Percentiles rank a stretch among this genome's conserved stretches.
Conservation (phyloP, 148 eudicot genomes). For the Dianthus caryophyllus region DNA sequence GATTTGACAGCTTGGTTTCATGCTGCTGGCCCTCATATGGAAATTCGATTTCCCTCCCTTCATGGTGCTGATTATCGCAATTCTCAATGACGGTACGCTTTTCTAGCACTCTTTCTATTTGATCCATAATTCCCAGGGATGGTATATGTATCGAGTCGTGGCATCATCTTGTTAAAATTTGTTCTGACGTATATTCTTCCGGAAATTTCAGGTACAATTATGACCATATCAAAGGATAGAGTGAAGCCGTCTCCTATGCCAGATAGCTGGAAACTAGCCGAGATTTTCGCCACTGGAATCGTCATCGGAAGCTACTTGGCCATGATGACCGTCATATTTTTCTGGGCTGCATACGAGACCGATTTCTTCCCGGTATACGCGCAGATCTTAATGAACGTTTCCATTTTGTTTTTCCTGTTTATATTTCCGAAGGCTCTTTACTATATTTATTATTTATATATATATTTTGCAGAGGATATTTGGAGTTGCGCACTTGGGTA, state of each 20-base stretch:
- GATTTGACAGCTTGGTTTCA: slow-evolving; percentile 80
- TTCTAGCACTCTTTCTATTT: background rate
- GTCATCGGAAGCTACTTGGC: slow-evolving; percentile 94
- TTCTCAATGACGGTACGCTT: slow-evolving; percentile 83
- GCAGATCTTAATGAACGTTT: background rate
- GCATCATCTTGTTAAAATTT: background rate
- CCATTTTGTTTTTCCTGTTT: background rate
- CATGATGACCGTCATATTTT: slow-evolving; percentile 97
- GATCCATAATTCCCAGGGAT: too few relatives aligned
- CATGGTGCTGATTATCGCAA: slow-evolving; percentile 98
- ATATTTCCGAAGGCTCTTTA: background rate
- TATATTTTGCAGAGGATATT: slow-evolving; percentile 50
- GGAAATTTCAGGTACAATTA: slow-evolving; percentile 70
- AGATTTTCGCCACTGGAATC: slow-evolving; percentile 86
- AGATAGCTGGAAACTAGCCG: slow-evolving; percentile 96
- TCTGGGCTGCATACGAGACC: slow-evolving; percentile 97
- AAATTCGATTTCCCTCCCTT: slow-evolving; percentile 94
- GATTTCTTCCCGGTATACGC: slow-evolving; percentile 93
- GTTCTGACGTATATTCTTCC: background rate
- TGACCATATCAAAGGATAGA: slow-evolving; percentile 98
- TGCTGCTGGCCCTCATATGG: slow-evolving; percentile 94
- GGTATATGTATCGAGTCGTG: background rate
- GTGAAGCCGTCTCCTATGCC: slow-evolving; percentile 98
- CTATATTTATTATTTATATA: too few relatives aligned
- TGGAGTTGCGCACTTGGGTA: slow-evolving; percentile 85